Conservation (phyloP, 2,329 filamentous ascomycete species). For the Curvularia spicifera region DNA sequence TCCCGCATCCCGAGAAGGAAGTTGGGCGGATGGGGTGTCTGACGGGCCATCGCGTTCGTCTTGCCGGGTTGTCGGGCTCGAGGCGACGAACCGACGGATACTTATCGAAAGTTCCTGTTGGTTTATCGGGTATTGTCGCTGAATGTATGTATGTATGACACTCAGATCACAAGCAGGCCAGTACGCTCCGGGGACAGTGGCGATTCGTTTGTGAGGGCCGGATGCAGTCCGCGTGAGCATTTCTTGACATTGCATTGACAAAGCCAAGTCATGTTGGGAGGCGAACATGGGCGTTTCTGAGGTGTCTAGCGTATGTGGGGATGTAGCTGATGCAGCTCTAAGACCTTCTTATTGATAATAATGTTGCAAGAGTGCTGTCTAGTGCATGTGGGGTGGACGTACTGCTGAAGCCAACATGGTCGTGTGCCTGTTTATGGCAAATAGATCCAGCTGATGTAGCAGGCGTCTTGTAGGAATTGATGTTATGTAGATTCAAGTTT, state of each 20-base stretch:
- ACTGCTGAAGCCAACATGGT: constrained; percentile 22
- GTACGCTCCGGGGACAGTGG: constrained; percentile 9
- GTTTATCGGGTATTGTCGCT: constrained; percentile 6
- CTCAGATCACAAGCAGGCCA: constrained; percentile 7
- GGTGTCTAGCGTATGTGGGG: constrained; percentile 43
- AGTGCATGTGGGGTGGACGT: constrained; percentile 40
- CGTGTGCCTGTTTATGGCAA: constrained; percentile 30
- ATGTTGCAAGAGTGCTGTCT: constrained; percentile 24
- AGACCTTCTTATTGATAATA: constrained; percentile 24
- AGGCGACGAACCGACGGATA: constrained; percentile 15
- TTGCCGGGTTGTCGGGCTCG: constrained; percentile 22
- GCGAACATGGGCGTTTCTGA: constrained; percentile 22
- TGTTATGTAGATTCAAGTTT: not conserved
- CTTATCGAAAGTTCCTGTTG: constrained; percentile 11
- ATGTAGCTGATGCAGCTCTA: constrained; percentile 27
- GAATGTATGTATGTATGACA: constrained; percentile 6
- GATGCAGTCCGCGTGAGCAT: constrained; percentile 21
- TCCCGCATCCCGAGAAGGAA: constrained; percentile 2
- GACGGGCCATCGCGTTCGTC: constrained; percentile 16
- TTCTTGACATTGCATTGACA: constrained; percentile 20
- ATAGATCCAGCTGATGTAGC: constrained; percentile 19
- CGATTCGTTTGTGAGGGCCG: constrained; percentile 21
- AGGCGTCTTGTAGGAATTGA: not conserved
- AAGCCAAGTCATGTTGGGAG: constrained; percentile 4
- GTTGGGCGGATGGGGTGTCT: constrained; percentile 5